Percentiles rank a stretch among this genome's conserved stretches.
phyloP scores from a whole-genome alignment of 768 basidiomycete genomes.

The Omphalotus guepiniiformis region DNA sequence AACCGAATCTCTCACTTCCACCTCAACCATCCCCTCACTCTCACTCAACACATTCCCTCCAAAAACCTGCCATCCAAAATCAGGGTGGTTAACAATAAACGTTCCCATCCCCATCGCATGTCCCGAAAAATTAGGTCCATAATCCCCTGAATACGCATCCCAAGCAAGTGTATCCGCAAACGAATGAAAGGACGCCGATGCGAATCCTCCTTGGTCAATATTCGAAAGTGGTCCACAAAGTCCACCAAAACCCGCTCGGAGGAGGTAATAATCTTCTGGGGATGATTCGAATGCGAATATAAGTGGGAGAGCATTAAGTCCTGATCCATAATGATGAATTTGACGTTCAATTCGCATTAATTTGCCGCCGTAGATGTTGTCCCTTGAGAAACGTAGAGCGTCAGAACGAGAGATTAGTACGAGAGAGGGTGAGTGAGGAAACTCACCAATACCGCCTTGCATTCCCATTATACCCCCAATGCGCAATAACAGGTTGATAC shows the following conservation, averaged over 20 bases:
- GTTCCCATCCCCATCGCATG: slow-evolving; percentile 43
- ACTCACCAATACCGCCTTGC: slow-evolving; percentile 52
- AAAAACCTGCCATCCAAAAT: slow-evolving; percentile 61
- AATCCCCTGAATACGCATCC: slow-evolving; percentile 58
- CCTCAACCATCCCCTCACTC: slow-evolving; percentile 34
- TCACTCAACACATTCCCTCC: slow-evolving; percentile 43
- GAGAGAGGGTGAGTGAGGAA: background rate
- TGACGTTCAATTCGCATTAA: slow-evolving; percentile 48
- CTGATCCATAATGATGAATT: slow-evolving; percentile 57
- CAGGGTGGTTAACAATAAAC: slow-evolving; percentile 46
- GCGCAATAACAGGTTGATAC: slow-evolving; percentile 53
- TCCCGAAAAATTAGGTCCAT: slow-evolving; percentile 57
- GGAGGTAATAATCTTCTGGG: slow-evolving; percentile 46
- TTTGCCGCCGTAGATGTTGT: slow-evolving; percentile 54
- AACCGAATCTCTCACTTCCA: slow-evolving; percentile 42
- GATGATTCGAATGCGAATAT: slow-evolving; percentile 42
- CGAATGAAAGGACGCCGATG: slow-evolving; percentile 56
- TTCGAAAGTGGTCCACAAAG: slow-evolving; percentile 49
- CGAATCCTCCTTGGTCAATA: slow-evolving; percentile 56
- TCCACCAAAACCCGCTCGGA: slow-evolving; percentile 51
- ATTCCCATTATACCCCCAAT: slow-evolving; percentile 61
- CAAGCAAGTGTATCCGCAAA: slow-evolving; percentile 53
- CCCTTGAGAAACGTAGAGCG: slow-evolving; percentile 30
- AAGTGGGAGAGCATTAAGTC: slow-evolving; percentile 52
- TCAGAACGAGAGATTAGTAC: background rate